Conservation (phyloP, 2,329 filamentous ascomycete genomes). For the Pseudogymnoascus sp. region DNA sequence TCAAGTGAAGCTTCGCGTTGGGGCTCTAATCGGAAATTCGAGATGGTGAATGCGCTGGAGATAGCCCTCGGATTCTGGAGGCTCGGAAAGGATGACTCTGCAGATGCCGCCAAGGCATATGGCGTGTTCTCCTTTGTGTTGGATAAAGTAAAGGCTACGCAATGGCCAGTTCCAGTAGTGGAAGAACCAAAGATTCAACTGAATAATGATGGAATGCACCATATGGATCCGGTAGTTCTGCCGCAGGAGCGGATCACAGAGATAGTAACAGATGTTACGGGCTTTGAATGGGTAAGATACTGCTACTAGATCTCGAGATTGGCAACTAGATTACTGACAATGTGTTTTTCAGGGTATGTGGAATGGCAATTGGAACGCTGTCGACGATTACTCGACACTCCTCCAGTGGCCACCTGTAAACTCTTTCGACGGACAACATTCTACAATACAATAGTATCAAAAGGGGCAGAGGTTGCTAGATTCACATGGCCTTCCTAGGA, state of each 20-base stretch:
- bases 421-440: not conserved
- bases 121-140: constrained; percentile 16
- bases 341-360: not conserved
- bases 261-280: not conserved
- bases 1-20: not conserved
- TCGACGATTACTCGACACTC: constrained; percentile 1
- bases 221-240: not conserved
- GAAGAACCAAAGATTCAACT: not conserved
- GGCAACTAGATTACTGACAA: not conserved
- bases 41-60: constrained; percentile 14
- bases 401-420: not conserved
- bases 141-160: constrained; percentile 6
- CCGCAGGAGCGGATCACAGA: not conserved
- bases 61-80: constrained; percentile 11
- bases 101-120: constrained; percentile 15
- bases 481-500: not conserved
- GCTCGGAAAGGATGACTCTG: constrained; percentile 13
- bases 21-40: constrained; percentile 9
- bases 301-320: not conserved
- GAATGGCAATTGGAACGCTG: constrained; percentile 1
- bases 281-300: constrained; percentile 6
- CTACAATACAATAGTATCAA: not conserved
- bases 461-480: not conserved
- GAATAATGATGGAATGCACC: not conserved
- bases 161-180: not conserved